Conservation (phyloP, 208 protist species). For the Endotrypanum monterogeii region DNA sequence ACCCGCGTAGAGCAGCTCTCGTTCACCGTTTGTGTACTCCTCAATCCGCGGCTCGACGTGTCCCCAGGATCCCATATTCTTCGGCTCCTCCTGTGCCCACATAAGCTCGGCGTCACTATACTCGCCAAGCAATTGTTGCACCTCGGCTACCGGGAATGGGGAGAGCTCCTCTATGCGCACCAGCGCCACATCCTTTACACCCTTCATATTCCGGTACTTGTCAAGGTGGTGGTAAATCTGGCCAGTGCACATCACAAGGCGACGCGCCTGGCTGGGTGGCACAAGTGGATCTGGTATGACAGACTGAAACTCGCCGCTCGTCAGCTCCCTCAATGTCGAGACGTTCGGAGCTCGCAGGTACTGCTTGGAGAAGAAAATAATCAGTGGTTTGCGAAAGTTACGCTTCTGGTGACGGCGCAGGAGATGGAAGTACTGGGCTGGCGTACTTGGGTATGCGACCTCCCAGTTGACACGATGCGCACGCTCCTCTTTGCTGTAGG, state of each 20-base stretch:
- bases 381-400: conserved; percentile 98
- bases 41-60: conserved; percentile 88
- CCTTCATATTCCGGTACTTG: conserved; percentile 61
- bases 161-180: conserved; percentile 96
- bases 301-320: conserved; percentile 64
- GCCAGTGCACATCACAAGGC: conserved; percentile 96
- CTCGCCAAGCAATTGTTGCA: conserved; percentile 74
- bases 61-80: conserved; percentile 96
- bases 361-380: conserved; percentile 94
- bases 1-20: conserved; percentile 63
- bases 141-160: conserved; percentile 96
- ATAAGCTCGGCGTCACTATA: conserved; percentile 92
- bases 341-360: conserved; percentile 89
- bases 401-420: conserved; percentile 97
- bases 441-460: conserved; percentile 94
- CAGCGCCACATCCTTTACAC: conserved; percentile 83
- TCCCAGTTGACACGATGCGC: conserved; percentile 89
- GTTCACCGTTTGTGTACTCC: conserved; percentile 64
- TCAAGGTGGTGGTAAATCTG: conserved; percentile 97
- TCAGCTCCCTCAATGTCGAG: conserved; percentile 67
- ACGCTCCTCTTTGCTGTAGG: conserved; percentile 65
- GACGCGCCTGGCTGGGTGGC: conserved; percentile 64
- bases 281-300: conserved; percentile 82
- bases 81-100: conserved; percentile 98
- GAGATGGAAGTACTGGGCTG: conserved; percentile 99